These are phyloP conservation scores for Porcisia deanei DNA, from an alignment of 208 protist genomes.

Conservation along the genomic window DNA sequence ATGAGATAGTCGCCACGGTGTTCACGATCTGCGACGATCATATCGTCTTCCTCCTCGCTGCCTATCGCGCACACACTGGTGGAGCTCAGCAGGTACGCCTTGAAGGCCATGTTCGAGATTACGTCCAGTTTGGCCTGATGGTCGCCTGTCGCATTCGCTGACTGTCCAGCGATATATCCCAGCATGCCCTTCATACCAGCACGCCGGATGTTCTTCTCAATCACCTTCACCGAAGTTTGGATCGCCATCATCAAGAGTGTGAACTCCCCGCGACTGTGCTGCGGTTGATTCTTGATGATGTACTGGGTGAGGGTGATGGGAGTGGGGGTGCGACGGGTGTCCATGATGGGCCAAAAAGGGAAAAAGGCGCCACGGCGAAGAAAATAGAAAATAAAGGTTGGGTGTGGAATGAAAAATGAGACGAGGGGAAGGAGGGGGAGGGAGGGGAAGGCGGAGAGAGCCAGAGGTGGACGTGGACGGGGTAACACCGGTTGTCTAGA, in stretches of 20 bases:
- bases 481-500: no score
- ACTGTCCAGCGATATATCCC: conserved; percentile 59
- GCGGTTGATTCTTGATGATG: conserved; percentile 81
- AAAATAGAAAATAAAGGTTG: background rate
- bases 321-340: conserved; percentile 15
- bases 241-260: conserved; percentile 92
- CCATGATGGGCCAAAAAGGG: conserved; percentile 16
- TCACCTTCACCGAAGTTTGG: conserved; percentile 86
- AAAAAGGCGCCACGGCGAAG: background rate
- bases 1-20: conserved; percentile 90
- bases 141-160: conserved; percentile 78
- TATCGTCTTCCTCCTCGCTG: conserved; percentile 84
- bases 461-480: no score
- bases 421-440: background rate
- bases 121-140: conserved; percentile 88
- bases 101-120: conserved; percentile 87
- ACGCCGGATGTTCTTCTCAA: conserved; percentile 85
- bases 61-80: conserved; percentile 70
- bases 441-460: background rate
- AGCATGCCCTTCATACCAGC: conserved; percentile 87
- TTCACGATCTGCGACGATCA: conserved; percentile 64
- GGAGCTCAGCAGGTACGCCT: conserved; percentile 81
- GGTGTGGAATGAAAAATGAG: background rate
- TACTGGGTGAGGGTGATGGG: conserved; percentile 84
- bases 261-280: conserved; percentile 78